Percentiles rank a stretch among this genome's conserved stretches.
Conservation (phyloP, 129 eudicot species). For the Pulicaria dysenterica region DNA sequence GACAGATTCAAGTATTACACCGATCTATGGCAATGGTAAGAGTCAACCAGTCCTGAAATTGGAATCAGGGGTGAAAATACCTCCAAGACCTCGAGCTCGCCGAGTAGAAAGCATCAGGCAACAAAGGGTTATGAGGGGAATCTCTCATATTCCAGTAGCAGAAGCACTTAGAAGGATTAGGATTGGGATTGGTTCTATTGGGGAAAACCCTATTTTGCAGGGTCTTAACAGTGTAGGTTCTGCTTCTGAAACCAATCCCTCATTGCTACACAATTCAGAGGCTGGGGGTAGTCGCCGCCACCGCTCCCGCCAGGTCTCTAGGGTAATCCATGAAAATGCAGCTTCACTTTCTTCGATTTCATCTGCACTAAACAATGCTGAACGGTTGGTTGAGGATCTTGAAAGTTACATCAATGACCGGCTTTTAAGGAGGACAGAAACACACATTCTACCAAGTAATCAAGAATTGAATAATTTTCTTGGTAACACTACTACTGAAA, state of each 20-base stretch:
- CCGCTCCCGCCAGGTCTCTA: conserved; percentile 61
- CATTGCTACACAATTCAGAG: conserved; percentile 29
- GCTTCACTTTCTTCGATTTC: conserved; percentile 82
- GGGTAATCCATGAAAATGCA: conserved; percentile 73
- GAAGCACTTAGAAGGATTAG: conserved; percentile 84
- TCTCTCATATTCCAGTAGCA: conserved; percentile 72
- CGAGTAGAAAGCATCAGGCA: conserved; percentile 69
- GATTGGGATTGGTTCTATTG: conserved; percentile 57
- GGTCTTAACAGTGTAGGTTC: conserved; percentile 30
- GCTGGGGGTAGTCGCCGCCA: conserved; percentile 47
- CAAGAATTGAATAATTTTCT: conserved; percentile 32
- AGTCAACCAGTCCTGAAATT: conserved; percentile 31
- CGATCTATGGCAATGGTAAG: conserved; percentile 69
- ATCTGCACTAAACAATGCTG: conserved; percentile 63
- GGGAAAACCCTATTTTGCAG: conserved; percentile 37
- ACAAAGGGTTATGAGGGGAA: conserved; percentile 47
- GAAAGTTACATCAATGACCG: conserved; percentile 56
- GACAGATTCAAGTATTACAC: conserved; percentile 54
- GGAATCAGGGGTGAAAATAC: conserved; percentile 55
- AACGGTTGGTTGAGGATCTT: conserved; percentile 68
- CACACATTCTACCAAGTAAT: conserved; percentile 35
- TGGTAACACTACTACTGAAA: conserved; percentile 24
- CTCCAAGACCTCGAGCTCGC: conserved; percentile 74
- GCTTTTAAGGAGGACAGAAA: conserved; percentile 41
- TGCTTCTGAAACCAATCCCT: conserved; percentile 23